Conservation (phyloP, 768 basidiomycete species). For the Strobilomyces dryophilus region DNA sequence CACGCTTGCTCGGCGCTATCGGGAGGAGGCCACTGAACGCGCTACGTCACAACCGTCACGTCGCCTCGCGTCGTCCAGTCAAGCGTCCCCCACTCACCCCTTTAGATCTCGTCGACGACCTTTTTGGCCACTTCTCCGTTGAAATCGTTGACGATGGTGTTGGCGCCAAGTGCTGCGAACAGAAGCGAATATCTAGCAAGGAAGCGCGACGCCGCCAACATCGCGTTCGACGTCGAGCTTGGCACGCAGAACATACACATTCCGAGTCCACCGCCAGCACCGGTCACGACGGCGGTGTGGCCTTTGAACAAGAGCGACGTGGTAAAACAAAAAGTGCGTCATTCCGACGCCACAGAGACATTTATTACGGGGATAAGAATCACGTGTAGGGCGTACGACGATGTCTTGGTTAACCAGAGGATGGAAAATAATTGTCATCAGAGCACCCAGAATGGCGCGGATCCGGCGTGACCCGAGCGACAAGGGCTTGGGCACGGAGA, state of each 20-base stretch:
- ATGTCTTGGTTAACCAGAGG: too few species aligned
- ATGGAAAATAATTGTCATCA: too few species aligned
- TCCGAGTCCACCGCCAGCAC: conserved; percentile 93
- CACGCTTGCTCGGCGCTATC: too few species aligned
- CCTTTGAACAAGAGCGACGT: conserved; percentile 72
- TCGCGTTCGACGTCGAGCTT: too few species aligned
- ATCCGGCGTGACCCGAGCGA: too few species aligned
- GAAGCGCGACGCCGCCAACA: neutral
- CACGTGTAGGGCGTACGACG: conserved; percentile 11
- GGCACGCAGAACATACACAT: conserved; percentile 54
- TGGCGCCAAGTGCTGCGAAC: conserved; percentile 91
- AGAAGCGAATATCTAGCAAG: conserved; percentile 74
- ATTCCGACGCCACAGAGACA: too few species aligned
- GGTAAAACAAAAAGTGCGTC: neutral
- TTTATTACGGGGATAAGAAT: conserved; percentile 1
- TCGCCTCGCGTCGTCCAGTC: neutral
- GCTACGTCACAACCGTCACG: too few species aligned
- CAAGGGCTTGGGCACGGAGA: too few species aligned
- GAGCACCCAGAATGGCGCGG: too few species aligned
- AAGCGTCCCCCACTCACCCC: conserved; percentile 44
- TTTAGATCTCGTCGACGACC: conserved; percentile 84
- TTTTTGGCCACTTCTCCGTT: conserved; percentile 83
- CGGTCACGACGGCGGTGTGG: conserved; percentile 89
- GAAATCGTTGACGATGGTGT: conserved; percentile 94
- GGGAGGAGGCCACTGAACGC: too few species aligned